phyloP scores from a whole-genome alignment of 768 basidiomycete genomes.

The Leucogyrophana mollusca region DNA sequence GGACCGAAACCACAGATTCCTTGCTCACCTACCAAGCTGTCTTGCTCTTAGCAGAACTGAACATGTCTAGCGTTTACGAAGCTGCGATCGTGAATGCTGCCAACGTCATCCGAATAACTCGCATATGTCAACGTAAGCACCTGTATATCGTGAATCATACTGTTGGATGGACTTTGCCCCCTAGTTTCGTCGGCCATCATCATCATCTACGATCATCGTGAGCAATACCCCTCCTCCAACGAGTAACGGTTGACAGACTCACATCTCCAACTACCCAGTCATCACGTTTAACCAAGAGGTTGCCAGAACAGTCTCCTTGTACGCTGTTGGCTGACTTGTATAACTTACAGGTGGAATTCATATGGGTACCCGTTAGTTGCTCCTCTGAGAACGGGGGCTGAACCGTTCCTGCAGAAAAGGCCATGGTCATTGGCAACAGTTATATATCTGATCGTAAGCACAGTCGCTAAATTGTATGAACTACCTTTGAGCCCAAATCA shows the following conservation, averaged over 20 bases:
- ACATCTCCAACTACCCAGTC: not conserved
- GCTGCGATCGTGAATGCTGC: not conserved
- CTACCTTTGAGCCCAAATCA: not conserved
- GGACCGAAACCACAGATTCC: too few species aligned
- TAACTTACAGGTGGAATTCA: not conserved
- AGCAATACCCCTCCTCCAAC: not conserved
- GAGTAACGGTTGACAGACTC: not conserved
- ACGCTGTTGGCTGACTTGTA: not conserved
- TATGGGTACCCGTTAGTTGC: not conserved
- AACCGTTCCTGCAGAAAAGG: not conserved
- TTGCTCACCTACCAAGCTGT: too few species aligned
- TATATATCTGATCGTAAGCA: slow-evolving; percentile 2
- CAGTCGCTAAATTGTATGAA: not conserved
- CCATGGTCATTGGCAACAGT: slow-evolving; percentile 1
- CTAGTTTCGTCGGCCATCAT: slow-evolving; percentile 1
- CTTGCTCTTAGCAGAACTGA: too few species aligned
- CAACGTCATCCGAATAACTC: not conserved
- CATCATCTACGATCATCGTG: slow-evolving; percentile 5
- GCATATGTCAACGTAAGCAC: slow-evolving; percentile 4
- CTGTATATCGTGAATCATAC: not conserved
- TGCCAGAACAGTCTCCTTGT: too few species aligned
- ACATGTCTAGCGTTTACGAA: too few species aligned
- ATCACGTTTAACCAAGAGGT: slow-evolving; percentile 8
- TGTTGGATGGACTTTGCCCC: not conserved
- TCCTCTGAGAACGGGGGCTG: not conserved